phyloP scores from a whole-genome alignment of 192 early-diverging fungal genomes.

The Linnemannia hyalina region DNA sequence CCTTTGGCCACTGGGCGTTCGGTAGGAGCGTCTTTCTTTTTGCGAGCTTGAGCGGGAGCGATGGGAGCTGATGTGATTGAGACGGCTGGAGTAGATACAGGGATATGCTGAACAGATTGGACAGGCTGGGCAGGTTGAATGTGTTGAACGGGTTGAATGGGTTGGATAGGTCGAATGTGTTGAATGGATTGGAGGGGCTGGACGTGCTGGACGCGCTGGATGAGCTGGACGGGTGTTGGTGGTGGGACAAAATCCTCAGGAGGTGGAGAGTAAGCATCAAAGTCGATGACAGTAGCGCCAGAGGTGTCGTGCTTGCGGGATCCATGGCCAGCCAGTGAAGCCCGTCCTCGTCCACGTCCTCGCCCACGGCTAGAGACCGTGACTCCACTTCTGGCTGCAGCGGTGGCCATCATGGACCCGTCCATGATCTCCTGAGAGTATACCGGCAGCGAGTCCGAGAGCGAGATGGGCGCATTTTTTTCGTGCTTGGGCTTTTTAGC shows the following conservation, averaged over 20 bases:
- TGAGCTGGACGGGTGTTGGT: not conserved
- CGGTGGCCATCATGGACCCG: conserved; percentile 19
- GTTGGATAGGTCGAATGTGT: not conserved
- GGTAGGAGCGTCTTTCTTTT: conserved; percentile 20
- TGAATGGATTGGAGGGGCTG: not conserved
- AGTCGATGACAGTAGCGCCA: conserved; percentile 36
- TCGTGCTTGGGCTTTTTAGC: not conserved
- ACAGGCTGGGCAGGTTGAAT: not conserved
- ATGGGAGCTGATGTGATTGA: not conserved
- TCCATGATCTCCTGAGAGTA: conserved; percentile 45
- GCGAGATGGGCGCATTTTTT: conserved; percentile 37
- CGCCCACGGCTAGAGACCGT: conserved; percentile 16
- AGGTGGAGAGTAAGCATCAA: conserved; percentile 15
- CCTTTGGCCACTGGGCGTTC: conserved; percentile 9
- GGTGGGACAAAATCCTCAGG: not conserved
- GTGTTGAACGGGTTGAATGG: not conserved
- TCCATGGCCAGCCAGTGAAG: conserved; percentile 31
- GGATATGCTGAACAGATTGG: not conserved
- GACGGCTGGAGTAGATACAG: not conserved
- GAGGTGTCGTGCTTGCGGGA: conserved; percentile 30
- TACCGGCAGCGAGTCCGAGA: conserved; percentile 44
- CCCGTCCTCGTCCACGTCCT: conserved; percentile 30
- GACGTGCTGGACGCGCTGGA: not conserved
- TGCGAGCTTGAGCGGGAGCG: not conserved
- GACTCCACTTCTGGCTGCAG: not conserved